Base-by-base conservation (phyloP, 257 asterid genomes). In the Cynanchum wilfordii region DNA sequence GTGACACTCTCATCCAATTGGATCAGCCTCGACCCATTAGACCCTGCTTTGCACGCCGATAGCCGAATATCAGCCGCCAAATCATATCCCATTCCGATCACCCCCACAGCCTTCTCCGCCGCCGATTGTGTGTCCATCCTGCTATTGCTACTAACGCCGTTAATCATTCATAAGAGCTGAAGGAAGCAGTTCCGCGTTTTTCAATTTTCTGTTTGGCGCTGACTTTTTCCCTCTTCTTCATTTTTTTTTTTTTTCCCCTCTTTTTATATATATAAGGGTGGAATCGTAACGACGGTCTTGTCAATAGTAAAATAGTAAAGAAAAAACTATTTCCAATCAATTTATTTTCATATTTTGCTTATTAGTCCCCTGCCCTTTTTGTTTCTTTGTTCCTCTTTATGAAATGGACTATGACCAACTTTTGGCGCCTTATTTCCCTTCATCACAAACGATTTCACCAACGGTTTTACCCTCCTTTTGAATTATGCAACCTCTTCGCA, bases 81-180 rank as follows among this genome's bases (percentile, higher is more conserved):
- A 77, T 90, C 95, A 77, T 88, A 90, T 15, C 96, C 96, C 67
- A 78, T 82, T 5, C 96, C 96, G 73, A 90, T 88, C 20, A 82
- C 90, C 1, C 89, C 80, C 4, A 86, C 95, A 13, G 95, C 94
- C 81, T 81, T 87, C 82, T 90, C 89, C 17, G 96, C 96, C 71
- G 96, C 96, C 44, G 22, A 59, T 29, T 59, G 20, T 13, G 66
- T 22, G n/a, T 29, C 66, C 66, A 59, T 59, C 44, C 66, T 59
- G 33, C 24, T 58, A 58, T 25, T 9, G 64, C 64, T 17, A 16
- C 56, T 3, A 2, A 0, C 22, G 56, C 4, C 56, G 20, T 50
- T 16, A 50, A 16, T 1, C 56, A 50, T 50, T 50, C 55, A 19
- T 50, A 52, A 7, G 25, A 52, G 58, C 25, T 52, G 25, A 19